phyloP scores from a whole-genome alignment of 2,329 filamentous ascomycete genomes.

The Cercospora sp. region DNA sequence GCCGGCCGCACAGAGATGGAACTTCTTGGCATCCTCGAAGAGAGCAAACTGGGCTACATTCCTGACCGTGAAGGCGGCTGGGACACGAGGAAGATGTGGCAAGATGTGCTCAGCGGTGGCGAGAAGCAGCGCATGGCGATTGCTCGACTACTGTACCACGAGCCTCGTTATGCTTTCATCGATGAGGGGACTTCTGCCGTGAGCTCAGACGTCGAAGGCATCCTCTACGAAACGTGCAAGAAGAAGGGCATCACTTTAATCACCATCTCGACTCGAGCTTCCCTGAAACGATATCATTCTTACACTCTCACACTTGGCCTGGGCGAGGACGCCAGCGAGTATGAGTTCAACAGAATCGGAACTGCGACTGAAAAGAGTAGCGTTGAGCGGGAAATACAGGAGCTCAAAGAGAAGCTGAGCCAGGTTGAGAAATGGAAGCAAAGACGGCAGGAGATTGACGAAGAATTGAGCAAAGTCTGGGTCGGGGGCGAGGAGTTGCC shows the following conservation, averaged over 20 bases:
- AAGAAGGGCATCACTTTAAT: conserved; percentile 88
- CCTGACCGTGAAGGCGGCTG: conserved; percentile 91
- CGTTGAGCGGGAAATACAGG: conserved; percentile 85
- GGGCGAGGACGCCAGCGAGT: conserved; percentile 78
- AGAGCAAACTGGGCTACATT: conserved; percentile 83
- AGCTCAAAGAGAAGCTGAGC: conserved; percentile 75
- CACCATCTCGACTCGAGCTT: conserved; percentile 91
- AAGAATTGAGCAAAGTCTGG: conserved; percentile 70
- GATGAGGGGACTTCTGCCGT: conserved; percentile 96
- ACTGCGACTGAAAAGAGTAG: conserved; percentile 90
- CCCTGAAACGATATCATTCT: conserved; percentile 92
- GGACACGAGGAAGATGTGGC: conserved; percentile 98
- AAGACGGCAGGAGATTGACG: conserved; percentile 76
- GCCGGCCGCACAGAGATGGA: conserved; percentile 76
- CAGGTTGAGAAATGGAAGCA: conserved; percentile 83
- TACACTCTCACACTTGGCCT: conserved; percentile 84
- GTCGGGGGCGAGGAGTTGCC: conserved; percentile 46
- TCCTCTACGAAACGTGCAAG: conserved; percentile 91
- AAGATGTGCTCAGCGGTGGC: conserved; percentile 93
- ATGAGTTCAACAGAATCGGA: conserved; percentile 91
- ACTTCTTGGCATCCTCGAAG: conserved; percentile 75
- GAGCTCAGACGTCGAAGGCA: conserved; percentile 87
- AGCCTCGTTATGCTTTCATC: conserved; percentile 89
- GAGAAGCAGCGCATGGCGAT: conserved; percentile 97
- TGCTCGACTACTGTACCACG: conserved; percentile 87